A percentile compares a stretch with the other conserved stretches of the same genome.
Conservation (phyloP, 345 rosid species). For the Eucalyptus tenuipes region DNA sequence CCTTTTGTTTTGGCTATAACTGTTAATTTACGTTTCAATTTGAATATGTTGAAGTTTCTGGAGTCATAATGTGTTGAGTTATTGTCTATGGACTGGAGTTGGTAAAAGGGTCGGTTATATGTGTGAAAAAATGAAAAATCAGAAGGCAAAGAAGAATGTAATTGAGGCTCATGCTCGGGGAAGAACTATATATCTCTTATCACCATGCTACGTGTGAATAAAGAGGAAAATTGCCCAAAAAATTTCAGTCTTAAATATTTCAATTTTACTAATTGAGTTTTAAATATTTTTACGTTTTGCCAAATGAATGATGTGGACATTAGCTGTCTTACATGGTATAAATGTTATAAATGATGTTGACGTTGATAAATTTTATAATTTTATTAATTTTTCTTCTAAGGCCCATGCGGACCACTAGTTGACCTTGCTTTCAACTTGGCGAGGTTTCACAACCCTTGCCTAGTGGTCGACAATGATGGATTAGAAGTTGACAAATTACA, state of each 20-base stretch:
- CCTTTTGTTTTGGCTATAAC: background rate
- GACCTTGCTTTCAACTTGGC: fast-evolving
- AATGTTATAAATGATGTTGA: too few species aligned
- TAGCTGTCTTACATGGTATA: fast-evolving
- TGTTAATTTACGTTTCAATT: background rate
- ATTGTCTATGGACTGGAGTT: background rate
- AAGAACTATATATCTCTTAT: background rate
- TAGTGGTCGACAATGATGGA: too few species aligned
- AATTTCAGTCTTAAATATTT: too few species aligned
- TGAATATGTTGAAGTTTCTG: background rate
- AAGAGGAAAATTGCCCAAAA: too few species aligned
- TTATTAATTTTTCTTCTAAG: too few species aligned
- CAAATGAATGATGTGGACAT: too few species aligned
- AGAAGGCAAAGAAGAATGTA: background rate
- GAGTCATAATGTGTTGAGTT: background rate
- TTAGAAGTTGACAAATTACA: too few species aligned
- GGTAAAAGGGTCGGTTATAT: background rate
- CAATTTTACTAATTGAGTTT: too few species aligned
- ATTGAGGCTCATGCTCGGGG: background rate
- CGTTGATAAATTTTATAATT: too few species aligned
- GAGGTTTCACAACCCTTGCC: too few species aligned
- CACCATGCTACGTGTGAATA: too few species aligned
- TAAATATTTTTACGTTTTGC: too few species aligned
- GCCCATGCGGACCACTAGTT: fast-evolving
- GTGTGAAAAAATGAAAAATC: background rate